Conservation (phyloP, 2,329 filamentous ascomycete genomes). For the Pseudopithomyces maydicus region DNA sequence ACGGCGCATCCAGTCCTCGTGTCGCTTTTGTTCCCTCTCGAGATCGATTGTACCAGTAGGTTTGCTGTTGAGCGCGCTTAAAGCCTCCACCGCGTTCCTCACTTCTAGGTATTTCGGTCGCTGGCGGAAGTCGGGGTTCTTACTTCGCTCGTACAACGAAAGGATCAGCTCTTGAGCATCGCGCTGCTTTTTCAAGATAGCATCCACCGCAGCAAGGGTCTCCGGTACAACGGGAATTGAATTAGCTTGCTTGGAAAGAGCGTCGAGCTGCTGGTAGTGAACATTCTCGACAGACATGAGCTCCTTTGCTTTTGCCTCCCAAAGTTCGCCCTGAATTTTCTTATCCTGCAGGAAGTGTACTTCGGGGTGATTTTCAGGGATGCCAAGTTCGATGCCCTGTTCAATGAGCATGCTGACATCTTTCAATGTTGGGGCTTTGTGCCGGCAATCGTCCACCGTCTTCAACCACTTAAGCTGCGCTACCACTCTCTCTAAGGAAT, state of each 20-base stretch:
- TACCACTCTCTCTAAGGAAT: constrained; percentile 77
- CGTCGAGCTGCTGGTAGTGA: constrained; percentile 93
- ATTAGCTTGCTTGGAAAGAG: constrained; percentile 81
- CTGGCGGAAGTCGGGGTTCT: constrained; percentile 73
- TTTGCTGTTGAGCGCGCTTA: constrained; percentile 91
- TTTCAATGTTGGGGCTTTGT: constrained; percentile 69
- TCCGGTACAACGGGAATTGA: constrained; percentile 80
- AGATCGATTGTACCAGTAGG: constrained; percentile 88
- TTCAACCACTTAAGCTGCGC: constrained; percentile 90
- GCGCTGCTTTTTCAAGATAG: constrained; percentile 92
- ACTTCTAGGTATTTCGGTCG: constrained; percentile 89
- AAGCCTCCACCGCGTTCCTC: constrained; percentile 82
- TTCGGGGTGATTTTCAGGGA: constrained; percentile 80
- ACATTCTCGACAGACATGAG: constrained; percentile 89
- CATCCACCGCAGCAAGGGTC: constrained; percentile 81
- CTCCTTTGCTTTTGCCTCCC: constrained; percentile 92
- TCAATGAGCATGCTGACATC: constrained; percentile 81
- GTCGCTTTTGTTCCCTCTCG: constrained; percentile 90
- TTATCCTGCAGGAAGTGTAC: constrained; percentile 78
- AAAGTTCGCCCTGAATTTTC: constrained; percentile 75
- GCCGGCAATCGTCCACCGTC: constrained; percentile 69
- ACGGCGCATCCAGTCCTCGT: constrained; percentile 99
- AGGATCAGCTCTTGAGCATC: constrained; percentile 90
- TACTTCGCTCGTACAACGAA: constrained; percentile 78
- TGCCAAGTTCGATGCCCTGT: constrained; percentile 75